phyloP scores from a whole-genome alignment of 768 basidiomycete genomes.

The Serendipita sp. region DNA sequence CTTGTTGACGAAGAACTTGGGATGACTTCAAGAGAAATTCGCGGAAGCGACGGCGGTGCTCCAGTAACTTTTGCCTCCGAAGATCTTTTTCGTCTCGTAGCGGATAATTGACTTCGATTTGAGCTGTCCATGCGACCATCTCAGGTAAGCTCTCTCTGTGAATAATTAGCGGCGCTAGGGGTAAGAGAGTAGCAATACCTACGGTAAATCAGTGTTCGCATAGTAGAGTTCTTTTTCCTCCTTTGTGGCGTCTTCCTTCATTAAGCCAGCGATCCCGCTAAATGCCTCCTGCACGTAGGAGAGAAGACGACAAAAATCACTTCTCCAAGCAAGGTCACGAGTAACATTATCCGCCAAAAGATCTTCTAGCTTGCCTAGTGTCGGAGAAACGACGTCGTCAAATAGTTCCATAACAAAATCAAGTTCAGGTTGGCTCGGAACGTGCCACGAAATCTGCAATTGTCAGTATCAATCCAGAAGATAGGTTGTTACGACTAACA shows the following conservation, averaged over 20 bases:
- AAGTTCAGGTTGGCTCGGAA: slow-evolving; percentile 53
- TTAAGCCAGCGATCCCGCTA: slow-evolving; percentile 51
- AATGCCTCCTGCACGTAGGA: slow-evolving; percentile 62
- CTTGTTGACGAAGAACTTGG: slow-evolving; percentile 45
- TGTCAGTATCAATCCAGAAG: background rate
- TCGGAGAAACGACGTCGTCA: slow-evolving; percentile 46
- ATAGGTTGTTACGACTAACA: slow-evolving; percentile 22
- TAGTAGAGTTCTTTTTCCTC: slow-evolving; percentile 30
- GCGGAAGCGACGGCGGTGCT: slow-evolving; percentile 46
- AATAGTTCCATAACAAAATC: slow-evolving; percentile 58
- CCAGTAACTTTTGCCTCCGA: slow-evolving; percentile 41
- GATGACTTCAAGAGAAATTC: slow-evolving; percentile 57
- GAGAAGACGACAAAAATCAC: slow-evolving; percentile 74
- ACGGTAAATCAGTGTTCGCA: slow-evolving; percentile 53
- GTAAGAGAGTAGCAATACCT: slow-evolving; percentile 14
- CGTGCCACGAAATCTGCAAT: slow-evolving; percentile 56
- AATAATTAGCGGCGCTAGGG: background rate
- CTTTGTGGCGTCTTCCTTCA: slow-evolving; percentile 33
- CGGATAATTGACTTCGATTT: slow-evolving; percentile 33
- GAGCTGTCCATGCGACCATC: background rate
- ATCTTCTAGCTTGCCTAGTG: slow-evolving; percentile 35
- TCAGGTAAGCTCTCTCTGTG: background rate
- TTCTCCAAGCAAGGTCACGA: slow-evolving; percentile 54
- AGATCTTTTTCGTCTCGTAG: slow-evolving; percentile 49
- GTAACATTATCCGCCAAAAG: slow-evolving; percentile 33